Percentiles rank a stretch among this genome's conserved stretches.
phyloP scores from a whole-genome alignment of 169 alveolate species.

The Eimeria nieschulzi region DNA sequence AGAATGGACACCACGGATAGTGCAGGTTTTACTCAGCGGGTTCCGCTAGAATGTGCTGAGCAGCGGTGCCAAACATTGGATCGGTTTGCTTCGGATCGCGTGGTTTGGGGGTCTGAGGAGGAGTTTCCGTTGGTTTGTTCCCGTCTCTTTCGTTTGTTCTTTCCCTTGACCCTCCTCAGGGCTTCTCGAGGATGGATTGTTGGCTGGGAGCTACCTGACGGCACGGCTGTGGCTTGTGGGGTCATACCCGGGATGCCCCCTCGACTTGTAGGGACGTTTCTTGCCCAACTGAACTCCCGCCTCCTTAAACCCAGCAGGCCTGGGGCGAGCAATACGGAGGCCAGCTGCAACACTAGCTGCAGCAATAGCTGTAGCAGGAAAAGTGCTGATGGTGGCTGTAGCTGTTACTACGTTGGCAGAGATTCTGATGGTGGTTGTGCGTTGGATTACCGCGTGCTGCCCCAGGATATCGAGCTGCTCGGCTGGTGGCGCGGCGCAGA shows the following conservation, averaged over 20 bases:
- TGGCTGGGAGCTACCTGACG: conserved; percentile 63
- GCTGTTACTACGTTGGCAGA: not conserved
- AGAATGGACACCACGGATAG: no score
- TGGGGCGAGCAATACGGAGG: not conserved
- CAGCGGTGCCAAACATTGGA: no score
- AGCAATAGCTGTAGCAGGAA: not conserved
- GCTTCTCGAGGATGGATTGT: conserved; percentile 66
- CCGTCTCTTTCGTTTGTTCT: conserved; percentile 41
- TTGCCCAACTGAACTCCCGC: conserved; percentile 41
- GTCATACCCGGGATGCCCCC: conserved; percentile 49
- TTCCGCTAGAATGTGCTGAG: no score
- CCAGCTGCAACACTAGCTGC: not conserved
- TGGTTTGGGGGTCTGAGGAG: no score
- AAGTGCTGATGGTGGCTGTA: not conserved
- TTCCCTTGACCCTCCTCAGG: conserved; percentile 55
- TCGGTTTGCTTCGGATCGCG: no score
- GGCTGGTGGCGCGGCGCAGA: conserved; percentile 57
- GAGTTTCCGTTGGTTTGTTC: not conserved
- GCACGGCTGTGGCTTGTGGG: conserved; percentile 52
- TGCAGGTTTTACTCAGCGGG: no score
- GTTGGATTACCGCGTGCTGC: conserved; percentile 58
- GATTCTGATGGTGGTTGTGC: not conserved
- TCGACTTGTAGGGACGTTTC: conserved; percentile 29
- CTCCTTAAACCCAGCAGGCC: conserved; percentile 18
- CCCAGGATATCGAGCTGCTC: conserved; percentile 23